Conservation (phyloP, 2,329 filamentous ascomycete species). For the Coleophoma cylindrospora region DNA sequence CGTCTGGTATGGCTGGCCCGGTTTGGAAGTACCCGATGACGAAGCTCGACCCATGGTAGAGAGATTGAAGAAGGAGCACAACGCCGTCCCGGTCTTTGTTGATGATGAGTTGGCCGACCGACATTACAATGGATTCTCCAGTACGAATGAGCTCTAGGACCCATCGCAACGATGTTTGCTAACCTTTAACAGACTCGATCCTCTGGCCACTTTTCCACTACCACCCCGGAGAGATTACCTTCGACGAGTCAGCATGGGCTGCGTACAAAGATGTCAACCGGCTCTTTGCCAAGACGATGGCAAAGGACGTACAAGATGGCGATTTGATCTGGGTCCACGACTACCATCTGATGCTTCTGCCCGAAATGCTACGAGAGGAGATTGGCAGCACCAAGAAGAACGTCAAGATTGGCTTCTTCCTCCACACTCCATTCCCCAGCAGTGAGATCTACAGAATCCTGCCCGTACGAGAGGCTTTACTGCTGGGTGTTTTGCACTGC, state of each 20-base stretch:
- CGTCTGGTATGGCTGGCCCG: constrained; percentile 98
- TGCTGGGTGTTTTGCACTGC: constrained; percentile 84
- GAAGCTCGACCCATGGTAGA: constrained; percentile 72
- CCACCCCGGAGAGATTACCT: constrained; percentile 96
- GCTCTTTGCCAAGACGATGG: constrained; percentile 83
- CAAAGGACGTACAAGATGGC: constrained; percentile 83
- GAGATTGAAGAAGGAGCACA: constrained; percentile 80
- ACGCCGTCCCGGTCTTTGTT: constrained; percentile 87
- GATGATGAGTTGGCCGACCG: constrained; percentile 89
- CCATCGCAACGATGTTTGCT: not conserved
- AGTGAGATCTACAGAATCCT: constrained; percentile 96
- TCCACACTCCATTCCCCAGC: constrained; percentile 95
- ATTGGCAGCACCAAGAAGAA: constrained; percentile 78
- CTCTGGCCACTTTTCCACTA: constrained; percentile 99
- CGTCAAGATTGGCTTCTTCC: constrained; percentile 96
- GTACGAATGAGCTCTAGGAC: constrained; percentile 44
- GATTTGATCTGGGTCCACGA: constrained; percentile 98
- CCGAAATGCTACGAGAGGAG: constrained; percentile 90
- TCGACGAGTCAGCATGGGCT: constrained; percentile 90
- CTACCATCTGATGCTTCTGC: constrained; percentile 96
- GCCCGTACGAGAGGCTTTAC: constrained; percentile 83
- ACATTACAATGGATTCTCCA: constrained; percentile 98
- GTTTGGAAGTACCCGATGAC: constrained; percentile 81
- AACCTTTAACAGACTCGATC: constrained; percentile 67
- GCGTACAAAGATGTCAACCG: constrained; percentile 92